Percentiles rank a stretch among this genome's conserved stretches.
These are phyloP conservation scores for Parietichytrium sp. DNA, from an alignment of 108 stramenopile genomes.

Conservation along the genomic window DNA sequence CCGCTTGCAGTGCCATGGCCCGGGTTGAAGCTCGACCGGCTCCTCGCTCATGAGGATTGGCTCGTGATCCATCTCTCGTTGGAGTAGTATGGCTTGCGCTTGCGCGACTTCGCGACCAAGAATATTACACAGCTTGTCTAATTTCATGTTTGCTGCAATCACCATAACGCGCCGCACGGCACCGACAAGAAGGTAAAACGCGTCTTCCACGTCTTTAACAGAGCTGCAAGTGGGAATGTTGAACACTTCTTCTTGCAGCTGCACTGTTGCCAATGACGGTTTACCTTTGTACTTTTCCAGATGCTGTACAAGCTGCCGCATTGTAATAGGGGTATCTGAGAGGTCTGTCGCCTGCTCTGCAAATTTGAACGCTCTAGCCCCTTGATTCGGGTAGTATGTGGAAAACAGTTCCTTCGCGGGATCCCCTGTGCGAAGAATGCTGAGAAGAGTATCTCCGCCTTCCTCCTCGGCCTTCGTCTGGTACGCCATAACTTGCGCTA, in stretches of 20 bases:
- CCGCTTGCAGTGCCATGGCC: conserved; percentile 20
- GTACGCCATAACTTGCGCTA: background rate
- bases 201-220: background rate
- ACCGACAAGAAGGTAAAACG: background rate
- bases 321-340: conserved; percentile 22
- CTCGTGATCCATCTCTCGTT: too few species aligned
- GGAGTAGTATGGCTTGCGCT: too few species aligned
- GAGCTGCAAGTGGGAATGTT: background rate
- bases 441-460: background rate
- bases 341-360: background rate
- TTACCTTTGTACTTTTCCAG: conserved; percentile 29
- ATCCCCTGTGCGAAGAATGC: background rate
- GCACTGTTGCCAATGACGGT: conserved; percentile 22
- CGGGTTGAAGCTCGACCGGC: background rate
- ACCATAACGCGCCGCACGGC: conserved; percentile 30
- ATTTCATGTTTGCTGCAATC: conserved; percentile 21
- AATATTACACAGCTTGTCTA: conserved; percentile 7
- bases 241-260: conserved; percentile 28
- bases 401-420: background rate
- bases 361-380: background rate
- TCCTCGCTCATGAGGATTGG: background rate
- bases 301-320: background rate
- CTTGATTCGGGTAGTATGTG: background rate
- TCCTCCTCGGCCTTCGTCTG: background rate
- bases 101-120: too few species aligned